phyloP scores from a whole-genome alignment of 2,329 filamentous ascomycete genomes.

The Zymoseptoria passerinii region DNA sequence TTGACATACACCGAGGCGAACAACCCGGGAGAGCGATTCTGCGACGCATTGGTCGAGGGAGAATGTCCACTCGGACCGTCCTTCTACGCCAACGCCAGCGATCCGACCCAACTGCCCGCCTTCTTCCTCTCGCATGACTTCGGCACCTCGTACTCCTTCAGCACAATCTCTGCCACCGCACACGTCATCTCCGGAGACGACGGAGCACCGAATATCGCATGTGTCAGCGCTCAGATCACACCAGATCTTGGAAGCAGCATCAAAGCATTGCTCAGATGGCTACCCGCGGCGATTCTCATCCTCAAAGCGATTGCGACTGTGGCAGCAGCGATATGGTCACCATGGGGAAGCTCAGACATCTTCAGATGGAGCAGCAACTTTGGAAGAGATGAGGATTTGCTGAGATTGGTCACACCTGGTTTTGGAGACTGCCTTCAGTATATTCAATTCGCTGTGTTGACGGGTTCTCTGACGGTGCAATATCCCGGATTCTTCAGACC shows the following conservation, averaged over 20 bases:
- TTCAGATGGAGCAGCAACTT: slow-evolving; percentile 99
- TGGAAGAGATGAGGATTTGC: slow-evolving; percentile 81
- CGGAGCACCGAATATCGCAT: slow-evolving; percentile 58
- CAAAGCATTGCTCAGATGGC: slow-evolving; percentile 60
- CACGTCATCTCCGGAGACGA: slow-evolving; percentile 66
- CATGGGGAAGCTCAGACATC: slow-evolving; percentile 83
- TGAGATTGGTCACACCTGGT: slow-evolving; percentile 87
- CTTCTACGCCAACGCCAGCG: slow-evolving; percentile 52
- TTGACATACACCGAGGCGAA: slow-evolving; percentile 66
- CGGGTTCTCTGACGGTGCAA: slow-evolving; percentile 74
- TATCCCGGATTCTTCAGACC: slow-evolving; percentile 96
- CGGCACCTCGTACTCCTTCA: slow-evolving; percentile 74
- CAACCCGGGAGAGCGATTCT: slow-evolving; percentile 52
- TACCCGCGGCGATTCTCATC: slow-evolving; percentile 70
- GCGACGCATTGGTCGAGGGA: slow-evolving; percentile 50
- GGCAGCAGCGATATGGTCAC: slow-evolving; percentile 78
- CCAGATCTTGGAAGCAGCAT: slow-evolving; percentile 68
- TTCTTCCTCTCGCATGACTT: slow-evolving; percentile 69
- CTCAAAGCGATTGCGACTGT: slow-evolving; percentile 75
- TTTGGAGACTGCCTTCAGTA: slow-evolving; percentile 97
- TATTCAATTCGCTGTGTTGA: slow-evolving; percentile 83
- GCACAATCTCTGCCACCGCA: slow-evolving; percentile 68
- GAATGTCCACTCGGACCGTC: slow-evolving; percentile 66
- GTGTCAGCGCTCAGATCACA: slow-evolving; percentile 73
- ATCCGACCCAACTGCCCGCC: slow-evolving; percentile 54